Evolutionary conservation across 768 basidiomycete genomes (phyloP).

Genomic region (Sporobolomyces phaffii): DNA sequence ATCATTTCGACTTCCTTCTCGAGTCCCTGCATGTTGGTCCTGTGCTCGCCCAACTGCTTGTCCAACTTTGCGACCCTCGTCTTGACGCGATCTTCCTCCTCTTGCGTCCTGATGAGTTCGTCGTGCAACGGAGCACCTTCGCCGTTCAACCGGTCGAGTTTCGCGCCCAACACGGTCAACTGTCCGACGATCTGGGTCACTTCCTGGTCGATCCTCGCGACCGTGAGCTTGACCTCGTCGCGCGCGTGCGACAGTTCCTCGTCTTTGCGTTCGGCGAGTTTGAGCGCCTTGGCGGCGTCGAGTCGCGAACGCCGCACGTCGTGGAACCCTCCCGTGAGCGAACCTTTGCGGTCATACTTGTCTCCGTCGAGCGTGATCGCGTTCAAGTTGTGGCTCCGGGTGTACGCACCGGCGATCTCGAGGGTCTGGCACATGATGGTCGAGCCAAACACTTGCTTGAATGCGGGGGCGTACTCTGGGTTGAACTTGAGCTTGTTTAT

Average conservation of each 20-base stretch:
- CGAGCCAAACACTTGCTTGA: constrained; percentile 95
- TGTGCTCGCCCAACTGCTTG: constrained; percentile 62
- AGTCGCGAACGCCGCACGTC: constrained; percentile 84
- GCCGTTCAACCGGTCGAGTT: constrained; percentile 65
- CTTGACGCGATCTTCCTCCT: constrained; percentile 65
- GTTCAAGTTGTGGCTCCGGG: constrained; percentile 88
- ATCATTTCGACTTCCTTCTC: constrained; percentile 59
- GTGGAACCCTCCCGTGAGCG: constrained; percentile 91
- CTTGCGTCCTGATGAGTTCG: constrained; percentile 57
- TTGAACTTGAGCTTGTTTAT: constrained; percentile 78
- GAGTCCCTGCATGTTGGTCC: constrained; percentile 62
- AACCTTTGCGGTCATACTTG: constrained; percentile 92
- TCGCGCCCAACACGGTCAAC: constrained; percentile 63
- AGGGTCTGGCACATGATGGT: constrained; percentile 93
- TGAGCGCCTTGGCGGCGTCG: constrained; percentile 72
- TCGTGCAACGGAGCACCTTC: constrained; percentile 62
- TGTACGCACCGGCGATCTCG: constrained; percentile 84
- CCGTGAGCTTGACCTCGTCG: constrained; percentile 66
- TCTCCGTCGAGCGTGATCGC: constrained; percentile 97
- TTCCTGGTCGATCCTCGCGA: constrained; percentile 72
- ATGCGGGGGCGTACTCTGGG: constrained; percentile 65
- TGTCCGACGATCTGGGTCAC: constrained; percentile 69
- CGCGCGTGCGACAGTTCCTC: constrained; percentile 61
- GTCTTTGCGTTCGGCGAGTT: constrained; percentile 66
- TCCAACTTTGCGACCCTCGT: constrained; percentile 62